These are phyloP conservation scores for Starmerella ratchasimensis DNA, from an alignment of 805 yeast genomes.

Conservation along the genomic window DNA sequence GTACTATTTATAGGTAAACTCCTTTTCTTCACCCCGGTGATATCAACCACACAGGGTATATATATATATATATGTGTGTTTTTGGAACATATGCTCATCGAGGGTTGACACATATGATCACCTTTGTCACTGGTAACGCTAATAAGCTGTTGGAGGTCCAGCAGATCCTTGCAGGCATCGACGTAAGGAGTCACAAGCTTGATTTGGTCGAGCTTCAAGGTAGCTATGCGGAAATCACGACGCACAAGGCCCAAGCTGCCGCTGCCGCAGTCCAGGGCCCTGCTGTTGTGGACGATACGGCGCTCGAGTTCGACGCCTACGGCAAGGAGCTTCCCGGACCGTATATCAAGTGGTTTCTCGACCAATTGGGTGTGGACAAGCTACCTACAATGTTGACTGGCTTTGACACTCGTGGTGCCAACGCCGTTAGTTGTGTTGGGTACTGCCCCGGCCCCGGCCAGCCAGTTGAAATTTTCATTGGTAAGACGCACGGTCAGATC, in stretches of 20 bases:
- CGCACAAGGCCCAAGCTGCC: conserved; percentile 65
- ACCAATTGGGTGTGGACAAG: conserved; percentile 60
- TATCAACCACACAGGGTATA: no score
- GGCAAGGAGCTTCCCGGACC: conserved; percentile 82
- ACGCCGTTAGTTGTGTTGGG: conserved; percentile 86
- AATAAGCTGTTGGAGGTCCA: conserved; percentile 79
- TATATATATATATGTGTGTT: no score
- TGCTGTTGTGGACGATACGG: conserved; percentile 90
- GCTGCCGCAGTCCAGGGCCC: conserved; percentile 54
- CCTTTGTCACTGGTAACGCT: conserved; percentile 77
- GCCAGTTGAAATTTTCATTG: conserved; percentile 69
- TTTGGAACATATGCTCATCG: neutral
- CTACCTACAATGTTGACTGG: conserved; percentile 64
- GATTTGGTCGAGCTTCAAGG: conserved; percentile 93
- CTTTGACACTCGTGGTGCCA: conserved; percentile 72
- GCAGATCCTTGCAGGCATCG: conserved; percentile 39
- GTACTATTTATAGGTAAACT: no score
- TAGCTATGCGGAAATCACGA: conserved; percentile 64
- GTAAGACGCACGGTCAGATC: conserved; percentile 65
- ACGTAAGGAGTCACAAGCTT: conserved; percentile 47
- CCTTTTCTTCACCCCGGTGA: no score
- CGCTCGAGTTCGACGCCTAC: conserved; percentile 68
- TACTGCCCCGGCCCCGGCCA: conserved; percentile 70
- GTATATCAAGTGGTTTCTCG: conserved; percentile 82
- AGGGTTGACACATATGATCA: conserved; percentile 27